phyloP scores from a whole-genome alignment of 2,329 filamentous ascomycete species.

The Drechslerella stenobrocha region DNA sequence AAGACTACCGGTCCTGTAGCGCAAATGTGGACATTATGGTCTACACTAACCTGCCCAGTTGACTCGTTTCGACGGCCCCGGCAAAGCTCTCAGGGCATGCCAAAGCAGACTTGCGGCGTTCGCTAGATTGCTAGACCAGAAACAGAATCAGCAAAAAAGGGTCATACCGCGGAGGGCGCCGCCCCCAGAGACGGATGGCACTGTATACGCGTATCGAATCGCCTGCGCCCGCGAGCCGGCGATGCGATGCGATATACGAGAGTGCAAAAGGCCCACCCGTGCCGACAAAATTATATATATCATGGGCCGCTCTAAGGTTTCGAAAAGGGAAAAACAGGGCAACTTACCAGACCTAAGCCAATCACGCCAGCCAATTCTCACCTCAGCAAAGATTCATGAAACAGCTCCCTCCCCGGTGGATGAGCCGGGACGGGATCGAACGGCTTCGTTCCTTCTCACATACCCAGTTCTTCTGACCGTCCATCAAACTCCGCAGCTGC shows the following conservation, averaged over 20 bases:
- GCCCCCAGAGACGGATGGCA: too few species aligned
- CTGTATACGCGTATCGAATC: too few species aligned
- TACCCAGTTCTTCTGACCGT: conserved; percentile 79
- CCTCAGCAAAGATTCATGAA: conserved; percentile 5
- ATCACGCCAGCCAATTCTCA: neutral
- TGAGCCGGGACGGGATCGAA: too few species aligned
- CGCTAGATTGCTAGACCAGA: conserved; percentile 67
- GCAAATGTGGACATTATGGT: too few species aligned
- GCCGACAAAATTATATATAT: neutral
- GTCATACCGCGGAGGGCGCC: too few species aligned
- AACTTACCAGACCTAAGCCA: conserved; percentile 5
- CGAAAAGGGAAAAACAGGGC: neutral
- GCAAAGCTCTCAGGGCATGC: conserved; percentile 76
- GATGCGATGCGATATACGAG: neutral
- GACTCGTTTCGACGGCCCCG: conserved; percentile 66
- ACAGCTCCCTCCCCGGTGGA: neutral
- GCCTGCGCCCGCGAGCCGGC: too few species aligned
- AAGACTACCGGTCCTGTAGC: neutral
- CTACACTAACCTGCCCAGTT: conserved; percentile 71
- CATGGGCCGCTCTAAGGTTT: conserved; percentile 2
- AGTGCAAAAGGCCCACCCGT: neutral
- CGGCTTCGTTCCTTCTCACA: too few species aligned
- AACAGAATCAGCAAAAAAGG: neutral
- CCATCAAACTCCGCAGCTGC: conserved; percentile 70
- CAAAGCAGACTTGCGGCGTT: conserved; percentile 76